These are phyloP conservation scores for Colletotrichum sp. DNA, from an alignment of 2,329 filamentous ascomycete species.

Conservation along the genomic window DNA sequence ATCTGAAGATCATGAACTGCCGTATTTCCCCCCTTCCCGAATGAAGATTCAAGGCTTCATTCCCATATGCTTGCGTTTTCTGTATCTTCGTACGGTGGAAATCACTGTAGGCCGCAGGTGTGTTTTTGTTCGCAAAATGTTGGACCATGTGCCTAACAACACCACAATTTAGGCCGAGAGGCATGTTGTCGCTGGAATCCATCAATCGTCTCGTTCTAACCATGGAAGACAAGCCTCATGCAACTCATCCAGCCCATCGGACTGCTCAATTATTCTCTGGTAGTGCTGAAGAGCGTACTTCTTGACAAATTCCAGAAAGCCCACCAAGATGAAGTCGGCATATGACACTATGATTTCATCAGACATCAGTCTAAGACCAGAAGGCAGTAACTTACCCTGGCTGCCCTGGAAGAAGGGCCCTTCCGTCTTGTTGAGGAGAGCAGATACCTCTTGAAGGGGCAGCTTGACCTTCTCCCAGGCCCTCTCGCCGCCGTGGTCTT, in stretches of 20 bases:
- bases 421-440: slow-evolving; percentile 58
- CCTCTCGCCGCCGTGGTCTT: slow-evolving; percentile 51
- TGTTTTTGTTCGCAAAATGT: neutral
- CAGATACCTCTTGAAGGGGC: slow-evolving; percentile 39
- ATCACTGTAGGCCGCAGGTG: neutral
- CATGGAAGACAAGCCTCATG: neutral
- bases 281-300: slow-evolving; percentile 25
- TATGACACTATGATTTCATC: slow-evolving; percentile 35
- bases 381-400: slow-evolving; percentile 37
- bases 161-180: neutral
- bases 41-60: neutral
- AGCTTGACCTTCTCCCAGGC: slow-evolving; percentile 52
- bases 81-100: neutral
- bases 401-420: slow-evolving; percentile 69
- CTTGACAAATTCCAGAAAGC: slow-evolving; percentile 49
- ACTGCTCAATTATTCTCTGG: neutral
- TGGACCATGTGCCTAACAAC: neutral
- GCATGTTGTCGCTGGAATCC: neutral
- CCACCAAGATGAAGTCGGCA: slow-evolving; percentile 63
- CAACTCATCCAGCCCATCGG: neutral
- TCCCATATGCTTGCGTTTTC: neutral
- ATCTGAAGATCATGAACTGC: neutral
- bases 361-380: too few relatives aligned
- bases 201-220: neutral
- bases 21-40: too few relatives aligned